A percentile compares a stretch with the other conserved stretches of the same genome.
Evolutionary conservation across 257 asterid species (phyloP).

Genomic region (Lycium ferocissimum): DNA sequence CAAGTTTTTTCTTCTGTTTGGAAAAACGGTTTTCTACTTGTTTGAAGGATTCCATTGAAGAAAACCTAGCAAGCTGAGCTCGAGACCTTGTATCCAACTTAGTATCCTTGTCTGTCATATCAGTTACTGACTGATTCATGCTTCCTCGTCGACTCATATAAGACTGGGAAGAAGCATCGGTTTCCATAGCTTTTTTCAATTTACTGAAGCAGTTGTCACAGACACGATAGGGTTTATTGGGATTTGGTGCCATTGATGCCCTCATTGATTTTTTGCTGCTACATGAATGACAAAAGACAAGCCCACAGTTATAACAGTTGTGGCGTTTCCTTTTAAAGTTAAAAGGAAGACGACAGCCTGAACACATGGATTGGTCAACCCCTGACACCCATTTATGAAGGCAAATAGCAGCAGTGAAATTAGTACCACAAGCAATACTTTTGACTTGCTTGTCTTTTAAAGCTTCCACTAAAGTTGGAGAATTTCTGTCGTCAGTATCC

Average conservation of each 20-base stretch:
- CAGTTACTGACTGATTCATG: conserved; percentile 63
- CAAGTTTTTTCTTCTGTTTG: conserved; percentile 83
- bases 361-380: conserved; percentile 90
- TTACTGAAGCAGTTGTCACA: conserved; percentile 82
- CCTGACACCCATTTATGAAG: conserved; percentile 96
- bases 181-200: conserved; percentile 75
- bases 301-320: conserved; percentile 94
- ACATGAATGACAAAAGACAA: conserved; percentile 90
- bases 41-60: conserved; percentile 88
- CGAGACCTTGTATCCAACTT: conserved; percentile 67
- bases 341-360: conserved; percentile 88
- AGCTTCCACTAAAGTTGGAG: conserved; percentile 84
- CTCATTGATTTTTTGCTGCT: conserved; percentile 88
- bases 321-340: conserved; percentile 94
- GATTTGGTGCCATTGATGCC: conserved; percentile 97
- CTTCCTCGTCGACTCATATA: conserved; percentile 74
- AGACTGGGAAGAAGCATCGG: conserved; percentile 72
- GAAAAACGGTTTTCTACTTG: conserved; percentile 77
- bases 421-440: conserved; percentile 89
- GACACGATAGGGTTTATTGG: conserved; percentile 87
- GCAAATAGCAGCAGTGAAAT: conserved; percentile 86
- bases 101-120: conserved; percentile 66
- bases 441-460: conserved; percentile 91
- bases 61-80: conserved; percentile 77
- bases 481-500: conserved; percentile 75